Evolutionary conservation across 2,329 filamentous ascomycete genomes (phyloP).

Genomic region (Paramyrothecium sp.): DNA sequence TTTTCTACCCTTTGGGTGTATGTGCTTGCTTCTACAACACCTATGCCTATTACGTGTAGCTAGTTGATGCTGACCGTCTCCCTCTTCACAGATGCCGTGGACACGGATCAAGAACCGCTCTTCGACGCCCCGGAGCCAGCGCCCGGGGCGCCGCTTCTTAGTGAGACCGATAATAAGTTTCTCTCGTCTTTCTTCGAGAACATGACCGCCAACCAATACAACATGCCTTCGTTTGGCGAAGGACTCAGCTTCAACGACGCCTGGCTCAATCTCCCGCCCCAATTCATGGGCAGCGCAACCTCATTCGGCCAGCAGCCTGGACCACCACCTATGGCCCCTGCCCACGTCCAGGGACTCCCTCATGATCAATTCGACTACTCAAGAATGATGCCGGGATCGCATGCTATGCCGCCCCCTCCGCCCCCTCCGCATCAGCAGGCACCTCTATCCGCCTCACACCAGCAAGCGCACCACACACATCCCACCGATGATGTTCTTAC

Average conservation of each 20-base stretch:
- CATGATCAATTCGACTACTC: conserved; percentile 11
- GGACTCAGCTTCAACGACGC: conserved; percentile 47
- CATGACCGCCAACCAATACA: conserved; percentile 50
- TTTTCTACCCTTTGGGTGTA: conserved; percentile 67
- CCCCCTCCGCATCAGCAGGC: conserved; percentile 23
- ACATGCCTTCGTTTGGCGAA: conserved; percentile 48
- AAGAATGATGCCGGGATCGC: conserved; percentile 18
- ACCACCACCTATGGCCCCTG: conserved; percentile 5
- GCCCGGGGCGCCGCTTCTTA: conserved; percentile 63
- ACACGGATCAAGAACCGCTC: conserved; percentile 42
- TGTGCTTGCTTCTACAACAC: conserved; percentile 26
- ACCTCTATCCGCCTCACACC: conserved; percentile 11
- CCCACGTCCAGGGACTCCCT: conserved; percentile 12
- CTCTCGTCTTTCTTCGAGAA: conserved; percentile 58
- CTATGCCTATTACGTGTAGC: neutral
- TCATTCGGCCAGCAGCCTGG: conserved; percentile 56
- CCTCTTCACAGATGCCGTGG: conserved; percentile 40
- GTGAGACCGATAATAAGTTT: conserved; percentile 58
- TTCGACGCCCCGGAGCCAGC: conserved; percentile 60
- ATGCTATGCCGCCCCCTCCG: conserved; percentile 34
- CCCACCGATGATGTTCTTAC: conserved; percentile 53
- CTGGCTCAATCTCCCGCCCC: conserved; percentile 61
- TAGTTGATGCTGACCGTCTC: conserved; percentile 21
- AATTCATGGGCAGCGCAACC: conserved; percentile 64
- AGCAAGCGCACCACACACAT: conserved; percentile 25